These are phyloP conservation scores for Athelia sp. DNA, from an alignment of 1,284 basidiomycete genomes.

Conservation along the genomic window DNA sequence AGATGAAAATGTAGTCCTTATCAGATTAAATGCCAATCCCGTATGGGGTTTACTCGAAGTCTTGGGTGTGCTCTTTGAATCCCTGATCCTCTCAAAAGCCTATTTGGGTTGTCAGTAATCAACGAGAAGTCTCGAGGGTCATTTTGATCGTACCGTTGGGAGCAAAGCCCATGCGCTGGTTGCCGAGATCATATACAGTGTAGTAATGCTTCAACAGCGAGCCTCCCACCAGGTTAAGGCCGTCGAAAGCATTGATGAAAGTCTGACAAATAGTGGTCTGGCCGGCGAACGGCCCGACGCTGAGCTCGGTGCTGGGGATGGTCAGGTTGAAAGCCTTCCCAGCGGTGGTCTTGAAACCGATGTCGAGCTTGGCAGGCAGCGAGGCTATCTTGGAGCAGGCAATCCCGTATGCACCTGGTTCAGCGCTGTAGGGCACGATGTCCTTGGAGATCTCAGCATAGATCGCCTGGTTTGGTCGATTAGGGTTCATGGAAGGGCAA, in stretches of 20 bases:
- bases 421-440: conserved; percentile 41
- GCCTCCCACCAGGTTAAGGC: conserved; percentile 43
- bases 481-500: no score
- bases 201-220: conserved; percentile 54
- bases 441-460: conserved; percentile 52
- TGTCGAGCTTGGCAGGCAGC: conserved; percentile 44
- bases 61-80: no score
- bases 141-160: conserved; percentile 20
- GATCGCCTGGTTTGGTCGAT: conserved; percentile 32
- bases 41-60: no score
- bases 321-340: conserved; percentile 48
- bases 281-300: conserved; percentile 47
- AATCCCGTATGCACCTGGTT: conserved; percentile 51
- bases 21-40: no score
- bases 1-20: no score
- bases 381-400: conserved; percentile 40
- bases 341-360: conserved; percentile 42
- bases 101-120: no score
- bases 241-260: conserved; percentile 51
- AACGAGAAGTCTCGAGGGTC: no score
- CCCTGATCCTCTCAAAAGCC: no score
- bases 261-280: conserved; percentile 45
- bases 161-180: conserved; percentile 45
- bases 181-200: conserved; percentile 48
- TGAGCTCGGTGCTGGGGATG: conserved; percentile 50